phyloP scores from a whole-genome alignment of 225 moss, liverwort and hornwort genomes.

The Polytrichum commune region DNA sequence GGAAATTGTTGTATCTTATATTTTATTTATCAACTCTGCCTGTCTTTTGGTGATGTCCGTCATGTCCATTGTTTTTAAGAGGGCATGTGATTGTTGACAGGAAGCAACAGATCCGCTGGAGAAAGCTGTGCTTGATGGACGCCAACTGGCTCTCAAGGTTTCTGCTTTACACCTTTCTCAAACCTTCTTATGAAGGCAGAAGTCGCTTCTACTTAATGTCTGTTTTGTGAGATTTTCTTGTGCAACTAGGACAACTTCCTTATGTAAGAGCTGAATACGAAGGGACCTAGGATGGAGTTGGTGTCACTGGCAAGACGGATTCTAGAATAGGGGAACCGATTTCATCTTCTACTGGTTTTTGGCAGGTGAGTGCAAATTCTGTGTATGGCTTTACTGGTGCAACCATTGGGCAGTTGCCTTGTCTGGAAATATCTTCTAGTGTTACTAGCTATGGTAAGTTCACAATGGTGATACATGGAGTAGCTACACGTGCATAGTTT shows the following conservation, averaged over 20 bases:
- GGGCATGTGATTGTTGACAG: constrained; percentile 26
- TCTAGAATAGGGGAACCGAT: too few species aligned
- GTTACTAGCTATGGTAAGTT: constrained; percentile 94
- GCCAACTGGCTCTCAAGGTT: constrained; percentile 98
- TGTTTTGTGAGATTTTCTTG: too few species aligned
- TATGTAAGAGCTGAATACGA: too few species aligned
- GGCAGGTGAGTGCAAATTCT: constrained; percentile 93
- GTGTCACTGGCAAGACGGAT: too few species aligned
- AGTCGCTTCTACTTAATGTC: not conserved
- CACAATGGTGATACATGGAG: constrained; percentile 1
- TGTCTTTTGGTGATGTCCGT: too few species aligned
- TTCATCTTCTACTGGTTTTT: too few species aligned
- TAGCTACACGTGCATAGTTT: too few species aligned
- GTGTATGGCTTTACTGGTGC: constrained; percentile 99
- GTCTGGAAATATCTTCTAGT: constrained; percentile 96
- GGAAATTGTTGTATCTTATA: too few species aligned
- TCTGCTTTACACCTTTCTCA: constrained; percentile 4
- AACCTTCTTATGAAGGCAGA: constrained; percentile 6
- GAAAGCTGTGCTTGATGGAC: constrained; percentile 97
- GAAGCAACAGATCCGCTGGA: constrained; percentile 97
- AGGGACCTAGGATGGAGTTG: too few species aligned
- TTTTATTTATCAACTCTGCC: too few species aligned
- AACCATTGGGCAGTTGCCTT: constrained; percentile 94
- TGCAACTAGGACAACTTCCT: too few species aligned
- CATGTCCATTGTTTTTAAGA: not conserved